Evolutionary conservation across 2,329 filamentous ascomycete genomes (phyloP).

Genomic region (Daldinia sp.): DNA sequence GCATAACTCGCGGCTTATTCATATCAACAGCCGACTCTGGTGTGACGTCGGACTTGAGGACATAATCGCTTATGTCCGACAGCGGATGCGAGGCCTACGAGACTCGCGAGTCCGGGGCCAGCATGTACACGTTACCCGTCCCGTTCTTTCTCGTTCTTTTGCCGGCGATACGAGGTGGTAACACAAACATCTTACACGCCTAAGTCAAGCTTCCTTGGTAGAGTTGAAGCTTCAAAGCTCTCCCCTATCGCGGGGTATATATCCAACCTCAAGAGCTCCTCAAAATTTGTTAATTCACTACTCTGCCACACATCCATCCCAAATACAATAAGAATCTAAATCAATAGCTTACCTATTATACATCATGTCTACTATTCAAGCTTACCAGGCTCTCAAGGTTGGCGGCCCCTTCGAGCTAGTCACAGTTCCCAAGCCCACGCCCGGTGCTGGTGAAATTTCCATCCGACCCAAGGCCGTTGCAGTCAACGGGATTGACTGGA

Average conservation of each 20-base stretch:
- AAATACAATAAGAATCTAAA: neutral
- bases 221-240: neutral
- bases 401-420: slow-evolving; percentile 30
- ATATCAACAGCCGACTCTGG: neutral
- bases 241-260: neutral
- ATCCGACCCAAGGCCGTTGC: slow-evolving; percentile 47
- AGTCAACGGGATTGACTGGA: slow-evolving; percentile 48
- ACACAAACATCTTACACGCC: neutral
- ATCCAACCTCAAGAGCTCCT: neutral
- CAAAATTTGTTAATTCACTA: neutral
- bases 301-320: neutral
- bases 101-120: neutral
- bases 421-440: slow-evolving; percentile 37
- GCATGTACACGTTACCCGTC: neutral
- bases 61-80: slow-evolving; percentile 7
- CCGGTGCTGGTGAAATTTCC: slow-evolving; percentile 43
- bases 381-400: slow-evolving; percentile 22
- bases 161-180: neutral
- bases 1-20: neutral
- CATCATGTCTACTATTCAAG: slow-evolving; percentile 17
- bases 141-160: neutral
- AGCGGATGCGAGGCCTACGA: neutral
- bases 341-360: neutral
- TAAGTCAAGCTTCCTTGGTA: neutral
- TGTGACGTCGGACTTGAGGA: slow-evolving; percentile 3